Evolutionary conservation across 1,139 yeast genomes (phyloP), one percentile per base, ranked within the genome.

Genomic region (Saccharomyces hybrid): DNA sequence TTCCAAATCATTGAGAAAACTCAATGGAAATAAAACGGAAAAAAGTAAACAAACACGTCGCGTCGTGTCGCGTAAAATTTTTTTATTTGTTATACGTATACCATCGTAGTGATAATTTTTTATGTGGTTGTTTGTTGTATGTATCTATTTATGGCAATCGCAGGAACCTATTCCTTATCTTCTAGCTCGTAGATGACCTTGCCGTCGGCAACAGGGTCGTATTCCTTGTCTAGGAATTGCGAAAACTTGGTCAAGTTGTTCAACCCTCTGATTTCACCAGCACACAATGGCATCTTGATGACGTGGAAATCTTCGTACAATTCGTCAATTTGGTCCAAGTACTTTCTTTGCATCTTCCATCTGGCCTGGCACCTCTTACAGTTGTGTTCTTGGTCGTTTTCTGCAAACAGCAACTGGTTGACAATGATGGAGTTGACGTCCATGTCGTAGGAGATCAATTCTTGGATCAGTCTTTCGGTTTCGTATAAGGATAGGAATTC

Each of bases 401-500:
- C 90, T 14, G 97, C 95, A 73, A 87, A 88, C 58, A 93, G 75
- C 62, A 93, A 79, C 74, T 93, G 99, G 74, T 93, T 93, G 53
- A 93, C 96, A 58, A 93, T 91, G 66, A 93, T 93, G 48, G 97
- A 86, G 72, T 90, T 93, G 58, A 95, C 96, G 70, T 93, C 99
- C 85, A 93, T 93, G 62, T 90, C 88, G 73, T 88, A 93, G 53
- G 95, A 84, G 75, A 90, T 86, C 70, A 93, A 81, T 70, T 93
- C 99, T 75, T 93, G 99, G 62, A 91, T 88, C 85, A 93, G 83
- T 74, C 99, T 84, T 75, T 93, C 99, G 26, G 98, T 91, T 73
- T 93, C 99, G 72, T 93, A 93, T 53, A 93, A 78, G 2, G 98
- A 91, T 68, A 93, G 78, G 73, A 93, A 93, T 74, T 93, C 99